Conservation (phyloP, 2,329 filamentous ascomycete species). For the Xylariales sp. region DNA sequence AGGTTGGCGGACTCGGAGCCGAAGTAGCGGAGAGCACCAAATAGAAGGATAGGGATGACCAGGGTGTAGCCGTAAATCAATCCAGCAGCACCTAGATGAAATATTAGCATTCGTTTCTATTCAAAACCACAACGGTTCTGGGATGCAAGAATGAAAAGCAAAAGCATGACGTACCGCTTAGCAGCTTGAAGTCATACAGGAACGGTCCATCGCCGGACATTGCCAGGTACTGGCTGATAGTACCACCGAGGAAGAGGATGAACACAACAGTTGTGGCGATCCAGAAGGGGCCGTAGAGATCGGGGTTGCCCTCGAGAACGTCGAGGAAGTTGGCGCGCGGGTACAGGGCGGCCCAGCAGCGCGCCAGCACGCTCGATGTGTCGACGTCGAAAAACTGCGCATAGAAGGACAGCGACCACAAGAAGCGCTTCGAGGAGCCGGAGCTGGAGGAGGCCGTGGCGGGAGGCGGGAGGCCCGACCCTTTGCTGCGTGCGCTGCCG, state of each 20-base stretch:
- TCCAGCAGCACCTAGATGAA: conserved; percentile 80
- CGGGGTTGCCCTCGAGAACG: conserved; percentile 92
- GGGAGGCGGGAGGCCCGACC: conserved; percentile 51
- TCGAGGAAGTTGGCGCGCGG: conserved; percentile 94
- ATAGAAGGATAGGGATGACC: conserved; percentile 78
- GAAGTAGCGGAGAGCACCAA: conserved; percentile 89
- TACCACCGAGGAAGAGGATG: conserved; percentile 91
- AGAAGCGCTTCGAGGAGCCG: conserved; percentile 67
- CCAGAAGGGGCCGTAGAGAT: conserved; percentile 97
- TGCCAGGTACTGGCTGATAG: conserved; percentile 86
- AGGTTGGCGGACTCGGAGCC: conserved; percentile 90
- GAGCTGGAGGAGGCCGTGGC: conserved; percentile 44
- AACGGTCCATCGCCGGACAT: conserved; percentile 67
- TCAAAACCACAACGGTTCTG: background rate
- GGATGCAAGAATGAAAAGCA: background rate
- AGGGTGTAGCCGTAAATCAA: conserved; percentile 94
- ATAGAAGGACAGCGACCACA: conserved; percentile 93
- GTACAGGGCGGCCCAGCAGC: conserved; percentile 85
- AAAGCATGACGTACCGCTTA: conserved; percentile 61
- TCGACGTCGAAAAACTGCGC: conserved; percentile 98
- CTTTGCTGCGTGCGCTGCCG: conserved; percentile 41
- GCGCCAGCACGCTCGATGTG: conserved; percentile 79
- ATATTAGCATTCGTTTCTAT: background rate
- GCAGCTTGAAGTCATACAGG: conserved; percentile 83
- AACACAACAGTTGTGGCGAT: conserved; percentile 96